These are phyloP conservation scores for Fonsecaea pedrosoi DNA, from an alignment of 2,329 filamentous ascomycete species.

Conservation along the genomic window DNA sequence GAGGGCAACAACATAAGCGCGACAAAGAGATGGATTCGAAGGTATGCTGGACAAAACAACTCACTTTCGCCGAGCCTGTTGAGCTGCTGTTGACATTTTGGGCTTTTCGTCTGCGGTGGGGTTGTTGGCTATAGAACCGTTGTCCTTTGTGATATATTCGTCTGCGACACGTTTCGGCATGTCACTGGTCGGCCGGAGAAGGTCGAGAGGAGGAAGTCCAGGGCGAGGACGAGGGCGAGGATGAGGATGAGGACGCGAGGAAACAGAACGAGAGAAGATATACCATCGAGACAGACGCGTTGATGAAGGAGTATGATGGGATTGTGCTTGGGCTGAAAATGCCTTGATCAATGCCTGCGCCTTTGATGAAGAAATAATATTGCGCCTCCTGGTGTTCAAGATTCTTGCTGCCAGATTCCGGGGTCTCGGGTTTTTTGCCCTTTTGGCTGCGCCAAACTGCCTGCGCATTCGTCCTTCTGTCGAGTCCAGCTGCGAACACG, in stretches of 20 bases:
- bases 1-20: conserved; percentile 15
- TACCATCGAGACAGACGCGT: conserved; percentile 36
- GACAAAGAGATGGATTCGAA: not conserved
- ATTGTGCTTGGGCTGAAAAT: conserved; percentile 4
- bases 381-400: conserved; percentile 14
- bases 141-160: conserved; percentile 38
- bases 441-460: conserved; percentile 2
- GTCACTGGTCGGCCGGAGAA: conserved; percentile 33
- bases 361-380: conserved; percentile 6
- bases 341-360: conserved; percentile 14
- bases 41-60: conserved; percentile 42
- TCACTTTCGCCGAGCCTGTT: conserved; percentile 63
- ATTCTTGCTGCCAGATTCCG: conserved; percentile 18
- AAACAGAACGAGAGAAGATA: conserved; percentile 2
- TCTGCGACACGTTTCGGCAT: conserved; percentile 37
- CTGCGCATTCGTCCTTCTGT: not conserved
- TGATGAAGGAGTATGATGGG: conserved; percentile 8
- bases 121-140: conserved; percentile 35
- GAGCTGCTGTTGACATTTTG: conserved; percentile 61
- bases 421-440: conserved; percentile 2
- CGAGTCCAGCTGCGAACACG: not conserved
- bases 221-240: conserved; percentile 8
- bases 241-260: conserved; percentile 8
- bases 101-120: conserved; percentile 48
- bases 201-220: conserved; percentile 42